Evolutionary conservation across 176 grass and related monocot species (phyloP).

Genomic region (Elaeis guineensis): DNA sequence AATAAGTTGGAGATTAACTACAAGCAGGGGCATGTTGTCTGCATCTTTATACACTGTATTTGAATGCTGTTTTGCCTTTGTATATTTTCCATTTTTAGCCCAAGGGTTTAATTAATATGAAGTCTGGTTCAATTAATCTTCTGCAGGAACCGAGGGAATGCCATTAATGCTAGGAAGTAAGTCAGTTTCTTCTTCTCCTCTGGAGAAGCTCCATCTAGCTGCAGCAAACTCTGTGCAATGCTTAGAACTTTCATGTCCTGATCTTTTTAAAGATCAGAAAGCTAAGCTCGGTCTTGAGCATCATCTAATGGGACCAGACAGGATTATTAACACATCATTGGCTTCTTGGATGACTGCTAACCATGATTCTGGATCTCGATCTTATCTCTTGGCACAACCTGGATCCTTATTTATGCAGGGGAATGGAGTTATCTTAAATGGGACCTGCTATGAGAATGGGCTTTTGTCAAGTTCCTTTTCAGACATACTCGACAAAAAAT

Average conservation of each 20-base stretch:
- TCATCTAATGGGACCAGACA: conserved; percentile 29
- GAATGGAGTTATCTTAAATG: conserved; percentile 9
- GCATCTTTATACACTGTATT: no score
- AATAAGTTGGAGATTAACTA: conserved; percentile 37
- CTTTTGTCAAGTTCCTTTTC: conserved; percentile 32
- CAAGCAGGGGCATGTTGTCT: conserved; percentile 1
- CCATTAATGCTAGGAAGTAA: conserved; percentile 36
- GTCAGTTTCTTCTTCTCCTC: conserved; percentile 34
- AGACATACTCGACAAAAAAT: conserved; percentile 35
- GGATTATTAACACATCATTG: conserved; percentile 9
- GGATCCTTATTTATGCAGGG: conserved; percentile 14
- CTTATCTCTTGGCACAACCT: conserved; percentile 23
- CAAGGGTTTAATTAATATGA: background rate
- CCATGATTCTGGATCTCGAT: conserved; percentile 20
- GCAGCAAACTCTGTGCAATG: conserved; percentile 24
- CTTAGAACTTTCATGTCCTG: conserved; percentile 20
- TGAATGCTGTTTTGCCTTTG: conserved; percentile 9
- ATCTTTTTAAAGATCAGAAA: conserved; percentile 25
- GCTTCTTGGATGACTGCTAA: conserved; percentile 29
- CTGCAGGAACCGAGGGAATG: conserved; percentile 26
- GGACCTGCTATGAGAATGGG: conserved; percentile 17
- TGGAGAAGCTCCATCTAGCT: conserved; percentile 32
- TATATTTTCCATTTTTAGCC: no score
- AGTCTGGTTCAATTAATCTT: conserved; percentile 17
- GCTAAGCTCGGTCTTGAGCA: conserved; percentile 19